phyloP scores from a whole-genome alignment of 495 filamentous ascomycete genomes.

The Cudoniella acicularis region DNA sequence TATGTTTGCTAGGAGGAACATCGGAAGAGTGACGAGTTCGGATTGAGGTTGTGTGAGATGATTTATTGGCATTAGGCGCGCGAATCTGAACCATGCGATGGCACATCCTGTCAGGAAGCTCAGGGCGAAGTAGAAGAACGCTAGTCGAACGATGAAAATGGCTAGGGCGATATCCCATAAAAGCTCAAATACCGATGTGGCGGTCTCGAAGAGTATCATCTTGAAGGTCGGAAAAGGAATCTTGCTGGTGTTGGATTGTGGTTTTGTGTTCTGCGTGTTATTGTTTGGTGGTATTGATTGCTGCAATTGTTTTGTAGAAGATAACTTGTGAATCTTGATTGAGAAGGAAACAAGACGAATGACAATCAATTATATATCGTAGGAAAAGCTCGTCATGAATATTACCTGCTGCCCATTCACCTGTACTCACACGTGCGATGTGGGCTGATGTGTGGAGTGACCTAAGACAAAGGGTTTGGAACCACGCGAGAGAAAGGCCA shows the following conservation, averaged over 20 bases:
- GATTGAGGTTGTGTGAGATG: conserved; percentile 7
- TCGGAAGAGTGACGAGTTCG: conserved; percentile 1
- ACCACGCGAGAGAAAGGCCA: conserved; percentile 1
- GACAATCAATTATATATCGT: background rate
- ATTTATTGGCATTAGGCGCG: conserved; percentile 3
- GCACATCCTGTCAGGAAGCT: conserved; percentile 7
- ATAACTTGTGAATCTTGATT: background rate
- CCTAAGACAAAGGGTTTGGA: background rate
- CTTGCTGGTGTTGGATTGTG: background rate
- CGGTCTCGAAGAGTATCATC: conserved; percentile 21
- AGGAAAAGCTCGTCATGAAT: background rate
- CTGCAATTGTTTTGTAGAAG: background rate
- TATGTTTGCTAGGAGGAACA: conserved; percentile 5
- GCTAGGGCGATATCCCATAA: conserved; percentile 23
- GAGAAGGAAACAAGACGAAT: background rate
- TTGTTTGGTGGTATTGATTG: background rate
- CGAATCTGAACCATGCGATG: conserved; percentile 10
- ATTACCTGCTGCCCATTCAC: background rate
- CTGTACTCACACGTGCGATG: conserved; percentile 1
- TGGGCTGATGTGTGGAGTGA: conserved; percentile 14
- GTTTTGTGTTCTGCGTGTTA: background rate
- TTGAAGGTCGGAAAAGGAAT: conserved; percentile 6
- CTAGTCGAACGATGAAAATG: conserved; percentile 23
- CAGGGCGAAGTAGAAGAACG: conserved; percentile 19
- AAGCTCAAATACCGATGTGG: conserved; percentile 18